These are phyloP conservation scores for Cordyceps cateniannulata DNA, from an alignment of 2,329 filamentous ascomycete genomes.

Conservation along the genomic window DNA sequence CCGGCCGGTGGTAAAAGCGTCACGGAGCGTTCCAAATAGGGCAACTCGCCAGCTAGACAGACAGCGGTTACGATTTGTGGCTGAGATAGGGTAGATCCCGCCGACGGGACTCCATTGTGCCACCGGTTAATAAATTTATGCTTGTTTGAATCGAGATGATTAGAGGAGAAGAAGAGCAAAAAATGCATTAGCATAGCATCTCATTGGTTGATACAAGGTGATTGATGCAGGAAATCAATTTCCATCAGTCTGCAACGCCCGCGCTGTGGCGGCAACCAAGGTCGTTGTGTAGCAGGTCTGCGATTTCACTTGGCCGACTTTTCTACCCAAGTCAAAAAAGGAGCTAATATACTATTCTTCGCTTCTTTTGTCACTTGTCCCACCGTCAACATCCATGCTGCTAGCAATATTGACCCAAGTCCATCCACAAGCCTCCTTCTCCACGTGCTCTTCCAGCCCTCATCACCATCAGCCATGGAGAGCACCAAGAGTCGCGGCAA, in stretches of 20 bases:
- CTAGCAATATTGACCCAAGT: neutral
- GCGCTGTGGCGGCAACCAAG: neutral
- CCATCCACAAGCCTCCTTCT: neutral
- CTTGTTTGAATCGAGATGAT: neutral
- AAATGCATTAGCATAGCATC: neutral
- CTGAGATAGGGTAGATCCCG: neutral
- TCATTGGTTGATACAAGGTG: neutral
- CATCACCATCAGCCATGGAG: neutral
- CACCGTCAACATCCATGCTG: neutral
- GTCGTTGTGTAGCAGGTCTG: neutral
- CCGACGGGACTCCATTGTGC: neutral
- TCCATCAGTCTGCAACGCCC: neutral
- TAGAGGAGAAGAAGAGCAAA: neutral
- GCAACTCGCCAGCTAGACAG: neutral
- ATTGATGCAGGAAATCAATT: neutral
- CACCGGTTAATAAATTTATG: neutral
- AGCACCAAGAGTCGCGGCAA: neutral
- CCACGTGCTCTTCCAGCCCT: neutral
- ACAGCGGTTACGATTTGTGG: neutral
- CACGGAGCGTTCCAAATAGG: neutral
- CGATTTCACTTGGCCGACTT: neutral
- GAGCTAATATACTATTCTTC: neutral
- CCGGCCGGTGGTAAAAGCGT: neutral
- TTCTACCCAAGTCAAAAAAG: neutral
- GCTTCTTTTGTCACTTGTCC: neutral